phyloP scores from a whole-genome alignment of 2,329 filamentous ascomycete species.

The Cyphellophora europaea region DNA sequence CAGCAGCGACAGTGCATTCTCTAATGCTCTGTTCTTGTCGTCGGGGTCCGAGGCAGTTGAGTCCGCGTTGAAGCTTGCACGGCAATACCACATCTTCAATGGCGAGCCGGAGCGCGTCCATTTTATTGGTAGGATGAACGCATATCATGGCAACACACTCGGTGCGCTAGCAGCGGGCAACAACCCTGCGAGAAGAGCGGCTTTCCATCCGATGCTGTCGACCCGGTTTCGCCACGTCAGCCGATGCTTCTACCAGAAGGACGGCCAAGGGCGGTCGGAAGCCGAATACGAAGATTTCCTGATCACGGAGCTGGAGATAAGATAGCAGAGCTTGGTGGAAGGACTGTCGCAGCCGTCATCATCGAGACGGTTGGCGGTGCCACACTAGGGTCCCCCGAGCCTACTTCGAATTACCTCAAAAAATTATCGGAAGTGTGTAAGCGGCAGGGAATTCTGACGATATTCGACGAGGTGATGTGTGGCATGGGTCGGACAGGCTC shows the following conservation, averaged over 20 bases:
- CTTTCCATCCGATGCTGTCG: too few species aligned
- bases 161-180: constrained; percentile 34
- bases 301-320: constrained; percentile 39
- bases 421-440: constrained; percentile 46
- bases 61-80: constrained; percentile 38
- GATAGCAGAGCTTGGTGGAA: constrained; percentile 35
- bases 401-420: constrained; percentile 45
- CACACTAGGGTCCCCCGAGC: constrained; percentile 42
- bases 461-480: constrained; percentile 58
- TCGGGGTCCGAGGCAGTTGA: constrained; percentile 50
- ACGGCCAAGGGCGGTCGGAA: too few species aligned
- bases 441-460: constrained; percentile 61
- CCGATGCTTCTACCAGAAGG: too few species aligned
- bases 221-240: too few species aligned
- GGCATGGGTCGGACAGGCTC: constrained; percentile 46
- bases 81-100: constrained; percentile 38
- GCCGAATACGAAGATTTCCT: constrained; percentile 30
- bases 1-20: too few species aligned
- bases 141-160: constrained; percentile 44
- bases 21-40: constrained; percentile 44
- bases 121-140: constrained; percentile 36
- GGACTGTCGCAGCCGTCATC: constrained; percentile 40
- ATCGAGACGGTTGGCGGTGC: constrained; percentile 43
- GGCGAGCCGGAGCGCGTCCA: constrained; percentile 25
- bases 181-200: constrained; percentile 24